A percentile compares a stretch with the other conserved stretches of the same genome.
Conservation (phyloP, 192 early-diverging fungal species). For the Podila clonocystis region DNA sequence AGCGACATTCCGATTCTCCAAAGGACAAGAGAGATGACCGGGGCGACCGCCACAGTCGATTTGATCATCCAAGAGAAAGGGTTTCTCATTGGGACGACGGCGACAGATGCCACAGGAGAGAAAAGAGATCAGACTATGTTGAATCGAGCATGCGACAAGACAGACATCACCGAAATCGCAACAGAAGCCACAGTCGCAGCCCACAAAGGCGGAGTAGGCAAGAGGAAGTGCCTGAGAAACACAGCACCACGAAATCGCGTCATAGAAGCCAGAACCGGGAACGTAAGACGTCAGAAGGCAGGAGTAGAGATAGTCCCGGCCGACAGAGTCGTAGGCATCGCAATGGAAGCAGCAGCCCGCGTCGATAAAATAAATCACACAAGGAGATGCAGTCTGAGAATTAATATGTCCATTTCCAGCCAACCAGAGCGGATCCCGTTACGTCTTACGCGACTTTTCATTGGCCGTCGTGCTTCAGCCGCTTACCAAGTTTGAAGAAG, state of each 20-base stretch:
- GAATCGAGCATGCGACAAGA: neutral
- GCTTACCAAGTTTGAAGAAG: no score
- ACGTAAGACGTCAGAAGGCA: no score
- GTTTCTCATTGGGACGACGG: neutral
- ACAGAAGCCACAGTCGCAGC: constrained; percentile 3
- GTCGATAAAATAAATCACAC: no score
- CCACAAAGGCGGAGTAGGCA: neutral
- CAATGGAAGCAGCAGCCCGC: no score
- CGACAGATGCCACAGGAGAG: neutral
- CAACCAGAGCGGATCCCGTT: no score
- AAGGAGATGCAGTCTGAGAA: no score
- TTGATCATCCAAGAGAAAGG: neutral
- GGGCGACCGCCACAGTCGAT: neutral
- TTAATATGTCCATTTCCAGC: no score
- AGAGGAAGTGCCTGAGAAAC: neutral
- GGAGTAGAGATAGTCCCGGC: no score
- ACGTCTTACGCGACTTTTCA: no score
- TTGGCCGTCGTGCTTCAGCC: no score
- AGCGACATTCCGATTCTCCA: no score
- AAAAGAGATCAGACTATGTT: neutral
- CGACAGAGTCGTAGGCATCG: no score
- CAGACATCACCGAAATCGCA: neutral
- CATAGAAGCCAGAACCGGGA: neutral
- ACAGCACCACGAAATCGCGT: neutral
- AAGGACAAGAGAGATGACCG: neutral